A percentile compares a stretch with the other conserved stretches of the same genome.
phyloP scores from a whole-genome alignment of 257 asterid genomes.

The Rehmannia glutinosa region DNA sequence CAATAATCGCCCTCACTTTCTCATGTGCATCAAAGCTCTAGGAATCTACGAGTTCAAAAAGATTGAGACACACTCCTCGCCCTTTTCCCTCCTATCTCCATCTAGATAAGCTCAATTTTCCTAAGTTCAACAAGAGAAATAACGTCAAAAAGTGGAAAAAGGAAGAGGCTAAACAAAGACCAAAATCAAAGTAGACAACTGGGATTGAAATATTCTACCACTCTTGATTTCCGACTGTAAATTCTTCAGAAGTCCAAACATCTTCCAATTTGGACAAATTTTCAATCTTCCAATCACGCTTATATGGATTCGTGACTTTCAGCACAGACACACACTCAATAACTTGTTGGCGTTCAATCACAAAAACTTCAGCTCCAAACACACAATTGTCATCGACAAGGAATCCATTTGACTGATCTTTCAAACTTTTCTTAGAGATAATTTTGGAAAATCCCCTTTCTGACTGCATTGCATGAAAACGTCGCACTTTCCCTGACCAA shows the following conservation, averaged over 20 bases:
- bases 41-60: too few relatives aligned
- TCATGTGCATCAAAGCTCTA: too few relatives aligned
- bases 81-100: too few relatives aligned
- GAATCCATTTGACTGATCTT: constrained; percentile 16
- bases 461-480: constrained; percentile 10
- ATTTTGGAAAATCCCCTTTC: constrained; percentile 25
- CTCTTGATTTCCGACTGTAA: background rate
- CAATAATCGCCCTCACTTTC: too few relatives aligned
- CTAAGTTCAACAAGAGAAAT: too few relatives aligned
- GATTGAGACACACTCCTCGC: too few relatives aligned
- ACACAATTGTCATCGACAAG: constrained; percentile 20
- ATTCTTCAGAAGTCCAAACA: background rate
- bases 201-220: background rate
- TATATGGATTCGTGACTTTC: background rate
- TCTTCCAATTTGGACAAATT: background rate
- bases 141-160: too few relatives aligned
- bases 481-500: background rate
- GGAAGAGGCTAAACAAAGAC: too few relatives aligned
- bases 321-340: constrained; percentile 6
- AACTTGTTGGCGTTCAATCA: background rate
- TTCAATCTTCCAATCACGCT: constrained; percentile 11
- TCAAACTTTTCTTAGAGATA: constrained; percentile 5
- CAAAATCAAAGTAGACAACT: too few relatives aligned
- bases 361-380: constrained; percentile 26
- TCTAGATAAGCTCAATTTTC: too few relatives aligned